Evolutionary conservation across 2,329 filamentous ascomycete species (phyloP), one percentile per base, ranked within the genome.

Genomic region (Colletotrichum caudatum): DNA sequence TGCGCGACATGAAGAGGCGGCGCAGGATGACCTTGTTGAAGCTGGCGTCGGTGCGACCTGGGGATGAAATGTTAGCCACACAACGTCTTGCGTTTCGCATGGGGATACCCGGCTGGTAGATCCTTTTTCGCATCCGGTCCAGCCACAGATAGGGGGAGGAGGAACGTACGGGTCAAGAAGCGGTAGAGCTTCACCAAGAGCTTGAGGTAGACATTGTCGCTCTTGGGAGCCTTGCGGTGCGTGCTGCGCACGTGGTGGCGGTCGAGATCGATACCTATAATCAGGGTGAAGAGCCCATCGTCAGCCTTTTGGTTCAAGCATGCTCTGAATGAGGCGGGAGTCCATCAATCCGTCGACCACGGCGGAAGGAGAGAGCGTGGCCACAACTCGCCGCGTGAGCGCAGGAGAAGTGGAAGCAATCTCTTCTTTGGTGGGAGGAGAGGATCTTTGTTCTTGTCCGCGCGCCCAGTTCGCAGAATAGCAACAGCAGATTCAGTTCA

Each of bases 21-120:
- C 95, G 94, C 81, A 99, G 93, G 82, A 99, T 91, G 81, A 96
- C 93, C 90, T 97, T 97, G 93, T 99, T 99, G 93, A 99, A 99
- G 87, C 90, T 90, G 77, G 94, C 90, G 85, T 98, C 96, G 83
- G 96, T 99, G 83, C 96, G 95, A 87, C 94, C 94, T 97, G 79
- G 39, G 3, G 20, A 20, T 51, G 12, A 4, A 1, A 39, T 16
- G 54, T 57, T 3, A 57, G 54, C 46, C 29, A 11, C 6, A 46
- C 44, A 9, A 23, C 20, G 16, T 48, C 6, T 12, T 48, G 20
- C 44, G 8, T 9, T n/a, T 44, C 12, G 5, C 5, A 2, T 44
- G 6, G 18, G 4, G 3, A 44, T 44, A 20, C 2, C 18, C 2
- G 18, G 20, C 41, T 46, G 44, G 44, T 8, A 46, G 20, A 8